Evolutionary conservation across 2,329 filamentous ascomycete species (phyloP), one percentile per base, ranked within the genome.

Genomic region (Botrytis fabae): DNA sequence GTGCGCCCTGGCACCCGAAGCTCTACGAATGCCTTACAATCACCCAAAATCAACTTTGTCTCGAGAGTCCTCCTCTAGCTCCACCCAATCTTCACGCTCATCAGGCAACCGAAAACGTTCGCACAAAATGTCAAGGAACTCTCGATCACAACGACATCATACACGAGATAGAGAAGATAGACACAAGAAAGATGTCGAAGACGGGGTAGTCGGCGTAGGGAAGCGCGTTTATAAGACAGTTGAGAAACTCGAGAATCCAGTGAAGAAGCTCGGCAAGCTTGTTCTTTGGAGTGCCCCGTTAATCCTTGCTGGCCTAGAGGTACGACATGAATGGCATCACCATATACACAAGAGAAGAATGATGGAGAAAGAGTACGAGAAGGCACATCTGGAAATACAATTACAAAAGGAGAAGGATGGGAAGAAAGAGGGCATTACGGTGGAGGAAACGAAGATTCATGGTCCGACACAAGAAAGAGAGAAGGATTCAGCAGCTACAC

Each of bases 361-460:
- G 71, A 70, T 69, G 65, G 71, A 73, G 14, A 73, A 73, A 38
- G 71, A 73, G 32, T 73, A 70, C 32, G 71, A 73, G 66, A 73
- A 73, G 59, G 71, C 71, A 8, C 71, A 73, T 28, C 40, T 73
- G 35, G 71, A 73, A 35, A 46, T 73, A 35, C 65, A 73, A 16
- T 14, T 73, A n/a, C 54, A 73, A 32, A 28, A 64, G 66, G 59
- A 22, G 12, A 73, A 40, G 28, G 42, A 59, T 28, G 71, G 62
- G 8, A 72, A 61, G 54, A 54, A 48, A 6, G 61, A 71, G 22
- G 44, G 40, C n/a, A 7, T 61, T 14, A 22, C 42, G 32, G n/a
- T 61, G 4, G 63, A 68, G 28, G 63, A 63, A 22, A 18, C 63
- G 22, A 72, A 61, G 22, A 40, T 54, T 61, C 38, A 51, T n/a